phyloP scores from a whole-genome alignment of 1,139 yeast species.

The Entelexis paramagnoliae region DNA sequence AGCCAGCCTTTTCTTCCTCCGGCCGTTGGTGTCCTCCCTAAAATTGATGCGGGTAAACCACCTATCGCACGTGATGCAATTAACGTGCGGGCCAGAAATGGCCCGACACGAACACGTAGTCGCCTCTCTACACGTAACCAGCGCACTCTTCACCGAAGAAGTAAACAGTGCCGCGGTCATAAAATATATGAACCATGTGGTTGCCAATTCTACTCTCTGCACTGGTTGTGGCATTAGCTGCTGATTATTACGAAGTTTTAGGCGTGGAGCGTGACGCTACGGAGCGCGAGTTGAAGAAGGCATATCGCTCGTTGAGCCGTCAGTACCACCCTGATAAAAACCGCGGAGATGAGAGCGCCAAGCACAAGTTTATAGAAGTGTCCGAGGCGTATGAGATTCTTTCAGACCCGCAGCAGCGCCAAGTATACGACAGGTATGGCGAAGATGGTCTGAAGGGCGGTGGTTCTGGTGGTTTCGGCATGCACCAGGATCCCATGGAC shows the following conservation, averaged over 20 bases:
- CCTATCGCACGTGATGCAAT: neutral
- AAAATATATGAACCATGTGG: neutral
- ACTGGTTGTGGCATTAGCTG: slow-evolving; percentile 19
- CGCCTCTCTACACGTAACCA: neutral
- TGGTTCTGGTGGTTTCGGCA: slow-evolving; percentile 33
- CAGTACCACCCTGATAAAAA: slow-evolving; percentile 95
- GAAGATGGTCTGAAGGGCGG: slow-evolving; percentile 54
- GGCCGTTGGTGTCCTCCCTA: too few relatives aligned
- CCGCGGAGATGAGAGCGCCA: slow-evolving; percentile 62
- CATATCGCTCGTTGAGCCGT: slow-evolving; percentile 73
- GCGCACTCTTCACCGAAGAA: neutral
- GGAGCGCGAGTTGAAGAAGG: slow-evolving; percentile 75
- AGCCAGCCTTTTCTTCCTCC: too few relatives aligned
- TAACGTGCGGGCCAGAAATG: neutral
- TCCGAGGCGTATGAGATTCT: slow-evolving; percentile 92
- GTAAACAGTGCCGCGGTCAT: neutral
- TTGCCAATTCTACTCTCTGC: neutral
- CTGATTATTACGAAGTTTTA: slow-evolving; percentile 37
- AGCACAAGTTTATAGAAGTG: slow-evolving; percentile 73
- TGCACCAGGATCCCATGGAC: slow-evolving; percentile 50
- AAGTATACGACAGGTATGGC: slow-evolving; percentile 69
- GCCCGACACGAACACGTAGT: slow-evolving; percentile 2
- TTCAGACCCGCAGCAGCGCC: slow-evolving; percentile 60
- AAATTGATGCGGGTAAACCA: neutral
- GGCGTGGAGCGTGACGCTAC: slow-evolving; percentile 61